A percentile compares a stretch with the other conserved stretches of the same genome.
phyloP scores from a whole-genome alignment of 441 rosid species.

The Croton setiger region DNA sequence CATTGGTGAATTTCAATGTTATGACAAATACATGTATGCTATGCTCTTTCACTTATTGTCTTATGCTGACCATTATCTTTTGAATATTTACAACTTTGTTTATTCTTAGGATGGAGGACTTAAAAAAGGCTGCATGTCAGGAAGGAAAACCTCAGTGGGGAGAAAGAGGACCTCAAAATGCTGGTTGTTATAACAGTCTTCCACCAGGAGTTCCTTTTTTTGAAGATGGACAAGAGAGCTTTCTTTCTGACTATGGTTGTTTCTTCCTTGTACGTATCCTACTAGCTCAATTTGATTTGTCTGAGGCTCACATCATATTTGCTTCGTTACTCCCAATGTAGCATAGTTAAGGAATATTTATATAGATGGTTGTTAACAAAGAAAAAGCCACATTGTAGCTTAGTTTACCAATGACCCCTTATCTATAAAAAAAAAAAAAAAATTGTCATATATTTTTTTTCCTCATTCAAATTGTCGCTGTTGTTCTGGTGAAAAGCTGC shows the following conservation, averaged over 20 bases:
- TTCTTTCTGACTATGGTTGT: conserved; percentile 65
- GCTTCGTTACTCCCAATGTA: not conserved
- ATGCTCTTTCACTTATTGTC: conserved; percentile 4
- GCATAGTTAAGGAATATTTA: not conserved
- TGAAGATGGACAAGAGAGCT: conserved; percentile 55
- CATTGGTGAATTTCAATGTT: conserved; percentile 78
- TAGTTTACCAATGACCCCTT: no score
- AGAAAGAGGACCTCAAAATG: conserved; percentile 47
- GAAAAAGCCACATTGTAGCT: no score
- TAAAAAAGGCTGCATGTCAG: conserved; percentile 59
- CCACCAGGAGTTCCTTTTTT: conserved; percentile 55
- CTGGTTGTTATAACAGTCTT: conserved; percentile 59
- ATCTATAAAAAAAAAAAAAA: no score
- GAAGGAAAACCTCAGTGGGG: conserved; percentile 70
- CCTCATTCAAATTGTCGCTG: no score
- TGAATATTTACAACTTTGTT: conserved; percentile 22
- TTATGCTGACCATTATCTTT: conserved; percentile 7
- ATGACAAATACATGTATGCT: conserved; percentile 69
- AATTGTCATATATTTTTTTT: no score
- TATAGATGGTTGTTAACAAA: conserved; percentile 1
- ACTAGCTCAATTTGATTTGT: conserved; percentile 7
- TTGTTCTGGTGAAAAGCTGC: no score
- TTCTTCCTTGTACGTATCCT: conserved; percentile 55
- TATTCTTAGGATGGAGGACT: conserved; percentile 63
- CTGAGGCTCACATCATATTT: not conserved